A percentile compares a stretch with the other conserved stretches of the same genome.
Evolutionary conservation across 768 basidiomycete species (phyloP).

Genomic region (Tricholoma sp.): DNA sequence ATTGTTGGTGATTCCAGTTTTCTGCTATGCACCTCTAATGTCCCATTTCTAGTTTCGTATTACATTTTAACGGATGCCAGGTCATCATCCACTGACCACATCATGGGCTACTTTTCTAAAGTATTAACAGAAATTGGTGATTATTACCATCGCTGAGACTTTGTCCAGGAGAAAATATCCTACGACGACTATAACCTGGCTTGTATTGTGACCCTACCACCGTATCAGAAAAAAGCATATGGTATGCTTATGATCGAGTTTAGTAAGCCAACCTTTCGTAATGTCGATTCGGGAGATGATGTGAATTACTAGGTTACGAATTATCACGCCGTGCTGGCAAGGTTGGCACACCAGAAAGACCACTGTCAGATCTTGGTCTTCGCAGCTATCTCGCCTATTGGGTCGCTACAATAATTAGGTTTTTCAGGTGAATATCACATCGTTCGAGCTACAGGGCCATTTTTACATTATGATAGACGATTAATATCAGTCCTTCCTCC

Average conservation of each 20-base stretch:
- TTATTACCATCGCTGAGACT: not conserved
- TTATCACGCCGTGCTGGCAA: conserved; percentile 76
- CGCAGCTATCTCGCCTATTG: conserved; percentile 88
- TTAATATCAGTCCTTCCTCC: conserved; percentile 59
- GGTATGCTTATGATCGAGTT: conserved; percentile 98
- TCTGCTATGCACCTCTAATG: not conserved
- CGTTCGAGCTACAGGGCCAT: not conserved
- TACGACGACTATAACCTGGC: conserved; percentile 98
- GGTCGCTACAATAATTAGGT: conserved; percentile 79
- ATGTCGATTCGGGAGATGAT: not conserved
- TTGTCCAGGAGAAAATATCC: conserved; percentile 79
- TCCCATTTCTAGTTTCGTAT: conserved; percentile 63
- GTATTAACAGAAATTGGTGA: conserved; percentile 19
- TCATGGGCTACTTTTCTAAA: conserved; percentile 71
- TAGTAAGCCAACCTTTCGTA: conserved; percentile 51
- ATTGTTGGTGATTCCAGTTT: conserved; percentile 46
- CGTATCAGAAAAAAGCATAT: conserved; percentile 84
- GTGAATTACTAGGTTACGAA: conserved; percentile 69
- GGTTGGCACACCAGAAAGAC: conserved; percentile 90
- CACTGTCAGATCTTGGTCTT: conserved; percentile 88
- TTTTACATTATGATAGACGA: conserved; percentile 27
- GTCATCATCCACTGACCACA: conserved; percentile 72
- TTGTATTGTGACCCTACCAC: conserved; percentile 93
- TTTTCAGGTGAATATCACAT: conserved; percentile 56
- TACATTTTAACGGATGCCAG: conserved; percentile 88